Conservation (phyloP, 2,329 filamentous ascomycete genomes). For the Claviceps africana region DNA sequence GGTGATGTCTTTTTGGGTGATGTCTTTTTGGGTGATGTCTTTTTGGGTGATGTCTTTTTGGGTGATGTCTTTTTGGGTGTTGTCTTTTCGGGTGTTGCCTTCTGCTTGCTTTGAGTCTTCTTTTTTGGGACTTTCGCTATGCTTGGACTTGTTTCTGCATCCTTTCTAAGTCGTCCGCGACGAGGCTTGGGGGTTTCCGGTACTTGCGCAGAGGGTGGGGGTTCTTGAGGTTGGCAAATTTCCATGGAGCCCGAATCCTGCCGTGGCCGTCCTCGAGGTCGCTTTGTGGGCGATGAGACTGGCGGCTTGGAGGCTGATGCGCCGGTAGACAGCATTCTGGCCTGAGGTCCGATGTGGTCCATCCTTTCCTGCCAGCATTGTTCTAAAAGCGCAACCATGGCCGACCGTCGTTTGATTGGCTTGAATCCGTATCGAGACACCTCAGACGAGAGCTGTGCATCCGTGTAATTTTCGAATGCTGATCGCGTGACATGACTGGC, state of each 20-base stretch:
- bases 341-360: conserved; percentile 9
- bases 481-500: conserved; percentile 24
- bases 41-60: too few species aligned
- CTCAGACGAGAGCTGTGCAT: conserved; percentile 46
- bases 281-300: conserved; percentile 10
- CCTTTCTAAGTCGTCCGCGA: conserved; percentile 30
- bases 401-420: conserved; percentile 48
- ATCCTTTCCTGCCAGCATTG: conserved; percentile 56
- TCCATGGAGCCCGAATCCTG: conserved; percentile 15
- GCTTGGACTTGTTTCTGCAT: conserved; percentile 6
- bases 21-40: too few species aligned
- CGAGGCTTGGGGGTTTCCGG: conserved; percentile 21
- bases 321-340: conserved; percentile 7
- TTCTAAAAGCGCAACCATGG: conserved; percentile 56
- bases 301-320: background rate
- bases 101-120: background rate
- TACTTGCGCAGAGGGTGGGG: conserved; percentile 21
- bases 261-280: conserved; percentile 20
- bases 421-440: conserved; percentile 59
- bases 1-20: background rate
- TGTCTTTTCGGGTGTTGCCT: conserved; percentile 1
- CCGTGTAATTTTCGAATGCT: conserved; percentile 47
- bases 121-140: conserved; percentile 3
- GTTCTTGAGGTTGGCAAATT: conserved; percentile 16
- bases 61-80: too few species aligned